Percentiles rank a stretch among this genome's conserved stretches.
Evolutionary conservation across 805 yeast species (phyloP).

Genomic region (Starmerella cellae): DNA sequence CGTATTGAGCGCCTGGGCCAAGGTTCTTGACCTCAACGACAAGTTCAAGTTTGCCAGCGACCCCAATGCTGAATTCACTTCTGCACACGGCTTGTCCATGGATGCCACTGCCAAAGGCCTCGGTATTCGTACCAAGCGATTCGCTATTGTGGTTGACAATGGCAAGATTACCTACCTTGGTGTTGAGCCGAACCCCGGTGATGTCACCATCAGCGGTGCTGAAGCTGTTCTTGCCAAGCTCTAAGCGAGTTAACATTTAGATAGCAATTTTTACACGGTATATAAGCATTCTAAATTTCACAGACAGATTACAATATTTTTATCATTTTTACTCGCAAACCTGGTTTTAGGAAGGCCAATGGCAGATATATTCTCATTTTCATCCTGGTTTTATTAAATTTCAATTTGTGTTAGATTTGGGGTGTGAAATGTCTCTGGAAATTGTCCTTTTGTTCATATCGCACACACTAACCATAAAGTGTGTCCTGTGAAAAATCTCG

Average conservation of each 20-base stretch:
- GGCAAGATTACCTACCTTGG: slow-evolving; percentile 42
- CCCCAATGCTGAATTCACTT: slow-evolving; percentile 47
- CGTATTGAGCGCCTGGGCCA: slow-evolving; percentile 58
- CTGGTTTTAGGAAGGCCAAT: no score
- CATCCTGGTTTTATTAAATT: no score
- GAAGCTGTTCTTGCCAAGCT: slow-evolving; percentile 34
- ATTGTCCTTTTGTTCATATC: no score
- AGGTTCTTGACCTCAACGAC: slow-evolving; percentile 29
- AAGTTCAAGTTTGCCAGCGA: slow-evolving; percentile 48
- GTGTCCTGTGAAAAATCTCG: not conserved
- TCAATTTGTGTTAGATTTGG: no score
- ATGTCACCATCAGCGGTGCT: slow-evolving; percentile 35
- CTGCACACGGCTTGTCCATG: slow-evolving; percentile 43
- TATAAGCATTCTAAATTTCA: no score
- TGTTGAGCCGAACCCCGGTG: slow-evolving; percentile 33
- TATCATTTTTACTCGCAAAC: no score
- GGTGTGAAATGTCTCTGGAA: no score
- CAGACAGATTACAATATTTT: no score
- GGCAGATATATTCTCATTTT: no score
- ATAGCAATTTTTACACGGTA: no score
- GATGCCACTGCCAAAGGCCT: slow-evolving; percentile 43
- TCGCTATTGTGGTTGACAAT: slow-evolving; percentile 54
- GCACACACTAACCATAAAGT: no score
- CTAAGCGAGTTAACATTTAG: slow-evolving; percentile 11
- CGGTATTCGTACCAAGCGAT: slow-evolving; percentile 54